phyloP scores from a whole-genome alignment of 2,329 filamentous ascomycete genomes.

The Xylariaceae sp. region DNA sequence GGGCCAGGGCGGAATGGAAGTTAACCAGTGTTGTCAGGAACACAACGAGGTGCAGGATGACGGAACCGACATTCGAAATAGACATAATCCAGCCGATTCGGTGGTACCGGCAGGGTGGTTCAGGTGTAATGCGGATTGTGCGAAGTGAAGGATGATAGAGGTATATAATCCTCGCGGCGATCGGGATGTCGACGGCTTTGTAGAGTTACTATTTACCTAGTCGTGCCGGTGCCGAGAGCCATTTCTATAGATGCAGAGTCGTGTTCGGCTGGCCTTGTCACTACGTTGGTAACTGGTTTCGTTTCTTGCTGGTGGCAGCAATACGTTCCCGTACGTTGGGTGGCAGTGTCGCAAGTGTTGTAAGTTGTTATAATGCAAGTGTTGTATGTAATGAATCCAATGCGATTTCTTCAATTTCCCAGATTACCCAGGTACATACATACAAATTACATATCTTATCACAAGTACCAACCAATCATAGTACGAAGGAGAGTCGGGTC shows the following conservation, averaged over 20 bases:
- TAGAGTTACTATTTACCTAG: neutral
- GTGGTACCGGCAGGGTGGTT: constrained; percentile 1
- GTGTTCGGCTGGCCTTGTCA: no score
- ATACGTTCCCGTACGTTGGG: no score
- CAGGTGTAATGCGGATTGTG: neutral
- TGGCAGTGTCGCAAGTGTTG: no score
- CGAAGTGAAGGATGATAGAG: constrained; percentile 1
- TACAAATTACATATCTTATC: no score
- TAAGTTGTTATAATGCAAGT: no score
- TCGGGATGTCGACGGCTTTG: neutral
- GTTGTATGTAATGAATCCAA: no score
- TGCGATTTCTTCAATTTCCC: no score
- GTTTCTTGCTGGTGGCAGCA: no score
- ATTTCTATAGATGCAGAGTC: neutral
- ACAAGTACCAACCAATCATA: no score
- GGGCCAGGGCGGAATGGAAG: constrained; percentile 53
- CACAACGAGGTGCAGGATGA: constrained; percentile 54
- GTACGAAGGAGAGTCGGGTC: no score
- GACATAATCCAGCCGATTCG: constrained; percentile 44
- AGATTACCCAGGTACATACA: no score
- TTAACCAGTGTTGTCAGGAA: constrained; percentile 58
- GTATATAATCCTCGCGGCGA: neutral
- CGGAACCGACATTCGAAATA: constrained; percentile 54
- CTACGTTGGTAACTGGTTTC: no score
- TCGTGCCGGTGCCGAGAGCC: neutral